A percentile compares a stretch with the other conserved stretches of the same genome.
phyloP scores from a whole-genome alignment of 352 stramenopile species.

The Phytophthora syringae region DNA sequence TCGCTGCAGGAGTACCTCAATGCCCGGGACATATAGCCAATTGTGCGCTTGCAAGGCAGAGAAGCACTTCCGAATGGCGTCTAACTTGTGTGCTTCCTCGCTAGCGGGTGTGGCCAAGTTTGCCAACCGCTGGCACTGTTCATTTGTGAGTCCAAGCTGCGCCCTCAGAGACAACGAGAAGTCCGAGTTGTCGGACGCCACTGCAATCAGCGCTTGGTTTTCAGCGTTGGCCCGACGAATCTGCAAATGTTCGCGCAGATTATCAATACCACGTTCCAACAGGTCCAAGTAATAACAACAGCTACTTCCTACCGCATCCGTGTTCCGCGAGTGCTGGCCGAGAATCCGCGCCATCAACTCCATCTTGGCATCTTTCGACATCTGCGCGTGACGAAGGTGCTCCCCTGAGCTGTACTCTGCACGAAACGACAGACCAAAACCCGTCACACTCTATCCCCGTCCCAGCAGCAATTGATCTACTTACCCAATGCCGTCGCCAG shows the following conservation, averaged over 20 bases:
- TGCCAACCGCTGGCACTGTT: slow-evolving; percentile 71
- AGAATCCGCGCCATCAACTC: slow-evolving; percentile 82
- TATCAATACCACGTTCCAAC: not conserved
- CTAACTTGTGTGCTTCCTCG: slow-evolving; percentile 77
- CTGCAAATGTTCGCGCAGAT: slow-evolving; percentile 31
- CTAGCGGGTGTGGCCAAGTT: slow-evolving; percentile 50
- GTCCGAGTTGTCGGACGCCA: slow-evolving; percentile 65
- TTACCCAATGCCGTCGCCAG: slow-evolving; percentile 74
- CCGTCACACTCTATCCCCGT: no score
- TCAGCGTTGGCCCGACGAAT: slow-evolving; percentile 84
- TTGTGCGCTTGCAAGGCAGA: slow-evolving; percentile 81
- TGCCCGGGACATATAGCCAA: slow-evolving; percentile 87
- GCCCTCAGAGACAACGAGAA: slow-evolving; percentile 57
- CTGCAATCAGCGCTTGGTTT: slow-evolving; percentile 80
- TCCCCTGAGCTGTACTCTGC: slow-evolving; percentile 82
- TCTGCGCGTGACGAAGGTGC: slow-evolving; percentile 77
- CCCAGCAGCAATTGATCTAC: slow-evolving; percentile 17
- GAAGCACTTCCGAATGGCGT: slow-evolving; percentile 89
- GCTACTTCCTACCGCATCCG: slow-evolving; percentile 57
- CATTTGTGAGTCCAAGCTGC: slow-evolving; percentile 69
- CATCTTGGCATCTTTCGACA: slow-evolving; percentile 89
- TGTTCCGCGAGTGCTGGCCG: slow-evolving; percentile 78
- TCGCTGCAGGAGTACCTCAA: slow-evolving; percentile 60
- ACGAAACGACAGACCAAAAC: not conserved
- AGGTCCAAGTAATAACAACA: not conserved